Base-by-base conservation (phyloP, 2,329 filamentous ascomycete genomes). In the Beauveria rudraprayagi region DNA sequence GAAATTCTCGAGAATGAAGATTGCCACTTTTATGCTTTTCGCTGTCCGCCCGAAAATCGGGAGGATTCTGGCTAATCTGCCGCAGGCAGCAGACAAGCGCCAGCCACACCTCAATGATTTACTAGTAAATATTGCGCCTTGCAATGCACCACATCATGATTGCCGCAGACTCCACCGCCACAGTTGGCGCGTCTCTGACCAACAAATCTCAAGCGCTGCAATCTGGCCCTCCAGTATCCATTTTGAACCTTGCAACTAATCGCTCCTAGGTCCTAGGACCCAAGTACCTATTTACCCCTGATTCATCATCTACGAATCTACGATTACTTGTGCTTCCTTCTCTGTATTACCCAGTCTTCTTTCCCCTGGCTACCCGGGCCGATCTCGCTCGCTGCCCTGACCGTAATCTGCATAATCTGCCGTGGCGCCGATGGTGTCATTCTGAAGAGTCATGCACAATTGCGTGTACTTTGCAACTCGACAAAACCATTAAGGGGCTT, bases 401-500 rank as follows among this genome's bases (percentile, higher is more conserved):
- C 56, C 56, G 26, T 40, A 19, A 19, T 22, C 41, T 52, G 60
- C 7, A 37, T 40, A 19, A 19, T 22, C 41, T 52, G 60, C 7
- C 43, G 60, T 56, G 53, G 60, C 52, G 52, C 47, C 60, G 60
- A 61, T 61, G 60, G 60, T 61, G 60, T 56, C 60, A 61, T 61
- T 52, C 56, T 55, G 7, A 16, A 61, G 60, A 61, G 60, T 56
- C 60, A 61, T 44, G 44, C 53, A 51, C 46, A 41, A 61, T 61
- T 44, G 52, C 46, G 46, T 24, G 19, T 16, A 28, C 16, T 24
- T 44, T 37, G 26, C 10, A 17, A n/a, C 19, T 30, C 17, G 4
- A 30, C 46, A 30, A 24, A 17, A 19, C n/a, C 30, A 30, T 16
- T 11, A 19, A n/a, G 30, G 30, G 30, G 30, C 16, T 10, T 11